These are phyloP conservation scores for Stachybotrys echinatus DNA, from an alignment of 2,329 filamentous ascomycete species.

Conservation along the genomic window DNA sequence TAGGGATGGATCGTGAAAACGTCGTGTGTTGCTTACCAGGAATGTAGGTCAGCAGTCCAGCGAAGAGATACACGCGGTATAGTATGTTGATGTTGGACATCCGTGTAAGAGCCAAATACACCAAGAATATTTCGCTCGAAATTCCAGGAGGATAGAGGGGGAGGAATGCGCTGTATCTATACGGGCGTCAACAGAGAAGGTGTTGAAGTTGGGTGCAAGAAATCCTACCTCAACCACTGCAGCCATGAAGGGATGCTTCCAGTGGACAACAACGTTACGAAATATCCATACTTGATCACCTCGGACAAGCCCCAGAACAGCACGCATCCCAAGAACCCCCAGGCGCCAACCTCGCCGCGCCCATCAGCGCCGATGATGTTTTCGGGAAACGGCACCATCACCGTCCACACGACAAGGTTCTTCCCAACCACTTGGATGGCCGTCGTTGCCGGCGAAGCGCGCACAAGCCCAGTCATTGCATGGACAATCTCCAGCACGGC, in stretches of 20 bases:
- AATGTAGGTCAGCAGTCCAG: constrained; percentile 4
- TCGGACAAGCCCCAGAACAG: constrained; percentile 5
- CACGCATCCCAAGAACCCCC: constrained; percentile 3
- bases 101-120: neutral
- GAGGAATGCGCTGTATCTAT: constrained; percentile 4
- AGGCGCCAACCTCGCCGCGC: neutral
- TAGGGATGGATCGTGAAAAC: neutral
- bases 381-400: constrained; percentile 4
- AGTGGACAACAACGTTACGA: constrained; percentile 1
- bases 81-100: neutral
- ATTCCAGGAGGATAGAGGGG: constrained; percentile 3
- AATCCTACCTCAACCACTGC: constrained; percentile 3
- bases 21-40: constrained; percentile 2
- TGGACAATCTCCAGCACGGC: constrained; percentile 4
- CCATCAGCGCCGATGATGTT: constrained; percentile 2
- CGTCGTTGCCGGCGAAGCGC: constrained; percentile 3
- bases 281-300: constrained; percentile 5
- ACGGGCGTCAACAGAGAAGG: neutral
- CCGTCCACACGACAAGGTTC: constrained; percentile 6
- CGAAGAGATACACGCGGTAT: constrained; percentile 1
- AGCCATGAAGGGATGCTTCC: constrained; percentile 1
- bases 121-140: constrained; percentile 1
- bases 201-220: neutral
- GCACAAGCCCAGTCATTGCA: constrained; percentile 3
- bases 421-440: constrained; percentile 5